Evolutionary conservation across 495 filamentous ascomycete genomes (phyloP), one percentile per base, ranked within the genome.

Genomic region (Letharia lupina): DNA sequence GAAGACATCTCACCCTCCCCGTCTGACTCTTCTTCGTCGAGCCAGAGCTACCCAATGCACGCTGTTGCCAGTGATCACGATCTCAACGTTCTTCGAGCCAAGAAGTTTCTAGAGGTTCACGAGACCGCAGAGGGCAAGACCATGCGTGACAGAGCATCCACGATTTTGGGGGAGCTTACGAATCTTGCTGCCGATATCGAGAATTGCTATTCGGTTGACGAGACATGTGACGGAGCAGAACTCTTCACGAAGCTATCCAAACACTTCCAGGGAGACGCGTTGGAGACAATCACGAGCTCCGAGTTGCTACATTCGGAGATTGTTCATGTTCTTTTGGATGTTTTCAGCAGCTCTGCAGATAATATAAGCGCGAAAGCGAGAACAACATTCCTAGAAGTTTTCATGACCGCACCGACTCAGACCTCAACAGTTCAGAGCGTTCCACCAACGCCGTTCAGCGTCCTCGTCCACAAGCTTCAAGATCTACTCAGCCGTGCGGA

Each of bases 221-320:
- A 76, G n/a, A 73, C 77, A 15, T 79, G 81, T 20, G 76, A 81
- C 62, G 86, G 89, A 11, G 77, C 78, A 18, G 74, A 82, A 2
- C 81, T 96, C 11, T 98, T 98, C 77, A 78, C 80, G 42, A 87
- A 80, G 45, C 77, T 99, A 61, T 91, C 91, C 1, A 81, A 83
- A n/a, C 91, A 92, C 71, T 99, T 99, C 73, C 88, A 94, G 65
- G 87, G 88, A 3, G 89, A 96, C 74, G 84, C 86, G 0, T 73
- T 98, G 66, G 88, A 96, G 74, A 96, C 91, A 63, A 93, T 98
- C 44, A 98, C 95, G n/a, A 99, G 95, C 75, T 90, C 92, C 20
- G 95, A 99, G 71, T 76, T 99, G 37, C 84, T 98, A 18, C 91
- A 88, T 62, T 97, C 95, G 11, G 89, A 90, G 33, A 85, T 99